Evolutionary conservation across 2,329 filamentous ascomycete genomes (phyloP), one percentile per base, ranked within the genome.

Genomic region (Phaeosphaeria sp.): DNA sequence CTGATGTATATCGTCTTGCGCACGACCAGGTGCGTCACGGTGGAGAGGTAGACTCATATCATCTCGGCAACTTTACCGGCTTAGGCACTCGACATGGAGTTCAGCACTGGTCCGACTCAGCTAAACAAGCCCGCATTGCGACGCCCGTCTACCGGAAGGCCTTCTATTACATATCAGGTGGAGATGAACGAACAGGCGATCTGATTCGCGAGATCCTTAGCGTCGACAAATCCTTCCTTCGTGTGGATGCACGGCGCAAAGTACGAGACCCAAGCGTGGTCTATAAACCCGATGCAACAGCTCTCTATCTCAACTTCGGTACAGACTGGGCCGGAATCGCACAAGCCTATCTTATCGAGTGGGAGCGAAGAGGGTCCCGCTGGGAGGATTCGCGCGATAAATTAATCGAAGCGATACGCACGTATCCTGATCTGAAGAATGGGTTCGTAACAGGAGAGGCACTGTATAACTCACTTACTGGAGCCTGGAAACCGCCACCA

Each of bases 51-150:
- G 87, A 89, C 59, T 82, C 85, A 0, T 89, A 89, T 62, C 87
- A 89, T 61, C 67, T 84, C 0, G 86, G 87, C 0, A 72, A 79
- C 9, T 87, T 80, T 72, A 86, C 83, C 55, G 86, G 86, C 0
- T 79, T 89, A 1, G 87, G 87, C 1, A 88, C 87, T 0, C 79
- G 87, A 3, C 87, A 89, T 58, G 86, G 86, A 1, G 83, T 89
- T 0, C 85, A 87, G 68, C 87, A 89, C 62, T 89, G 80, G 75
- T 72, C 80, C 17, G 87, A 89, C 64, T 87, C 84, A 52, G 81
- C 83, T 0, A 89, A 89, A 67, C 87, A 89, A 71, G 84, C 83
- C 0, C 84, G 87, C 18, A 86, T 89, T 20, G 85, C 86, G 0
- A 81, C 84, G 17, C 81, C 84, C 0, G 81, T 84, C 39, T 88